Base-by-base conservation (phyloP, 257 asterid species). In the Asclepias syriaca region DNA sequence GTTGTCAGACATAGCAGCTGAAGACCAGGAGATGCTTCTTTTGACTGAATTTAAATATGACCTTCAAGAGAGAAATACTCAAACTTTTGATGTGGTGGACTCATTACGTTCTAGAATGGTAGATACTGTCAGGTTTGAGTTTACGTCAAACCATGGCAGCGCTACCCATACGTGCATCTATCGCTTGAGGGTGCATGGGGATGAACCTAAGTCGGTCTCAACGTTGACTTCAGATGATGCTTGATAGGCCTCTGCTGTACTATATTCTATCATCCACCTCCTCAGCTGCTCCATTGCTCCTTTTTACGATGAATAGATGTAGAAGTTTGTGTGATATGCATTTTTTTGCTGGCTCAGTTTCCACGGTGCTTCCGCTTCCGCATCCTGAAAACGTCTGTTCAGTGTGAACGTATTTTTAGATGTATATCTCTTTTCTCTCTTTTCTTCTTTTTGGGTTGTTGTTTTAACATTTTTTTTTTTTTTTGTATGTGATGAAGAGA, bases 171-270 rank as follows among this genome's bases (percentile, higher is more conserved):
- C 97, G 32, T 94, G 99, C 88, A 86, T 94, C 72, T 94, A 94
- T 75, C 88, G 98, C 34, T 73, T 94, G 78, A 83, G 99, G 84
- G 95, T 91, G 39, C 99, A 94, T 57, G 99, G 99, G 32, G 82
- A 70, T 46, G 90, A 84, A 76, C 86, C 90, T 6, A 72, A 70
- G 72, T 77, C 81, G 3, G 79, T 76, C 64, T 85, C 83, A 48
- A 27, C 73, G 78, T 75, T 77, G 75, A 72, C 85, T 65, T 54
- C 56, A 49, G 72, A 80, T 40, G 72, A 80, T 34, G 71, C 86
- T 69, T 89, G 92, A 87, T 81, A 65, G 72, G 59, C 39, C 22
- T 74, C 56, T 50, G 65, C 37, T 37, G 76, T 19, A 43, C 48
- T 60, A 39, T 64, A 51, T 71, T 34, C 74, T 21, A 34, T 16